Percentiles rank a stretch among this genome's conserved stretches.
Conservation (phyloP, 495 filamentous ascomycete genomes). For the Tuber indicum region DNA sequence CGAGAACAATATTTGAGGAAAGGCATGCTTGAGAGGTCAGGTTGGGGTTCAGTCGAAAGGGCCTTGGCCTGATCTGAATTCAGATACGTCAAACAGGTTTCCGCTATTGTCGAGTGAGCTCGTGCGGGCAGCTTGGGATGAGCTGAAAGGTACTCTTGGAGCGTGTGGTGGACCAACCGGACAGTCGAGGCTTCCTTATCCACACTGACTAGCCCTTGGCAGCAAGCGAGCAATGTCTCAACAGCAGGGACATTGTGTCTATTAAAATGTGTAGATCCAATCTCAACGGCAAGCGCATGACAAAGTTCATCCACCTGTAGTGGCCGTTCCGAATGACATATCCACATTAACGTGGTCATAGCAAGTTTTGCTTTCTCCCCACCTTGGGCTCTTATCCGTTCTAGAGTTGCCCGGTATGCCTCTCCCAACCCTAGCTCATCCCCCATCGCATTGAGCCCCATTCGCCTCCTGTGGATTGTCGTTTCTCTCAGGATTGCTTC, state of each 20-base stretch:
- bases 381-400: not conserved
- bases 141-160: not conserved
- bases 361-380: not conserved
- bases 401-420: not conserved
- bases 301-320: not conserved
- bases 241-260: not conserved
- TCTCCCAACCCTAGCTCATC: not conserved
- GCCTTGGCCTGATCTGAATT: not conserved
- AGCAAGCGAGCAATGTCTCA: not conserved
- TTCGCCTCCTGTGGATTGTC: not conserved
- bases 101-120: not conserved
- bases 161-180: not conserved
- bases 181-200: too few species aligned
- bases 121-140: not conserved
- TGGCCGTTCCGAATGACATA: not conserved
- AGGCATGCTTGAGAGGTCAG: too few species aligned
- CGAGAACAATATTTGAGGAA: too few species aligned
- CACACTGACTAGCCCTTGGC: too few species aligned
- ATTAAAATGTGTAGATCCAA: not conserved
- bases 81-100: not conserved
- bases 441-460: not conserved
- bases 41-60: too few species aligned
- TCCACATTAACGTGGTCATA: not conserved
- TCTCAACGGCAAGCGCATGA: not conserved
- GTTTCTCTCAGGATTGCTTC: not conserved